phyloP scores from a whole-genome alignment of 768 basidiomycete genomes.

The Pleurotus citrinopileatus region DNA sequence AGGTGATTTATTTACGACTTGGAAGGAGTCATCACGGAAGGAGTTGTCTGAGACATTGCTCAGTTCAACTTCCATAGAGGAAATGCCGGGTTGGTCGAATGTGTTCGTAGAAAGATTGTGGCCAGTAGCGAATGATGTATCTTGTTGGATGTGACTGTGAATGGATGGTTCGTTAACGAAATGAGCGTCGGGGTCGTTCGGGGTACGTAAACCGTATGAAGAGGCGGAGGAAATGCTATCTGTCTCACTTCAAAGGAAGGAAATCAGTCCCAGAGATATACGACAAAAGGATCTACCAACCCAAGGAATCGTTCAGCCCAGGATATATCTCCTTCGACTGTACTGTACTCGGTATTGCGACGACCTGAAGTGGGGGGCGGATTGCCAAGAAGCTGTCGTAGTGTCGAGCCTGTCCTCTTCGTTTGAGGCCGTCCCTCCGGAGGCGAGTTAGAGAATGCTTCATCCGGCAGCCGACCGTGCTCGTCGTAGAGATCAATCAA shows the following conservation, averaged over 20 bases:
- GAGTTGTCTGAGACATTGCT: conserved; percentile 45
- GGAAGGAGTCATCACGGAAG: conserved; percentile 10
- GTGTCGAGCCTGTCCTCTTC: conserved; percentile 64
- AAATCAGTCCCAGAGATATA: neutral
- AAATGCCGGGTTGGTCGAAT: conserved; percentile 47
- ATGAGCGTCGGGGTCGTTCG: conserved; percentile 39
- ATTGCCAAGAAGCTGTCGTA: conserved; percentile 69
- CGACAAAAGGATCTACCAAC: conserved; percentile 33
- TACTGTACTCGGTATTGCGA: conserved; percentile 25
- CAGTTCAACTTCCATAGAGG: conserved; percentile 75
- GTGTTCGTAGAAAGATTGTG: conserved; percentile 40
- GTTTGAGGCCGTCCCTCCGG: conserved; percentile 52
- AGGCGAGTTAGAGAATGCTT: conserved; percentile 64
- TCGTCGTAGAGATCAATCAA: conserved; percentile 74
- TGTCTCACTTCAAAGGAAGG: conserved; percentile 39
- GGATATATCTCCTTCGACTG: conserved; percentile 70
- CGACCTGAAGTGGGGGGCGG: conserved; percentile 31
- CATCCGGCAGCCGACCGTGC: conserved; percentile 56
- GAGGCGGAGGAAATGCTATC: conserved; percentile 44
- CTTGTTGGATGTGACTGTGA: conserved; percentile 24
- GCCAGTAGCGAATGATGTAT: conserved; percentile 42
- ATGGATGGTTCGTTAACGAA: conserved; percentile 32
- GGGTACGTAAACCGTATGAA: conserved; percentile 49
- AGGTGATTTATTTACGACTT: conserved; percentile 19
- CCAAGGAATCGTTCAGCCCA: conserved; percentile 78